Percentiles rank a stretch among this genome's conserved stretches.
Evolutionary conservation across 805 yeast species (phyloP).

Genomic region (Starmera amethionina): DNA sequence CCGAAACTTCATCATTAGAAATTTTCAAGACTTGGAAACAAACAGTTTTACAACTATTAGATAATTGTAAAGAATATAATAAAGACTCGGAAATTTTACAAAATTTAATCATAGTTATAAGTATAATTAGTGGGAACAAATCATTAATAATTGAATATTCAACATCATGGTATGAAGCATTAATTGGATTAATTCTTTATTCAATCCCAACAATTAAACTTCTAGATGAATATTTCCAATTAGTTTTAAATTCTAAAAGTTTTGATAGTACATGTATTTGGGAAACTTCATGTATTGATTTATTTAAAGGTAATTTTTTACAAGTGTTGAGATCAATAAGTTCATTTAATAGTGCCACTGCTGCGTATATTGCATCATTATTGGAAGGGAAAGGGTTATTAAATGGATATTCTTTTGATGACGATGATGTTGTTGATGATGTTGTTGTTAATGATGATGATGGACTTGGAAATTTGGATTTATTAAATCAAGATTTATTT

Average conservation of each 20-base stretch:
- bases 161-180: conserved; percentile 60
- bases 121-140: conserved; percentile 27
- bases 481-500: conserved; percentile 20
- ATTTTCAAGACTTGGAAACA: conserved; percentile 29
- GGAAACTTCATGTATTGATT: conserved; percentile 47
- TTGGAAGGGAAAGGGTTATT: conserved; percentile 58
- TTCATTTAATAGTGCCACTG: conserved; percentile 49
- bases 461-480: neutral
- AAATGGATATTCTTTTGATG: conserved; percentile 25
- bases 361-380: conserved; percentile 51
- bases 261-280: conserved; percentile 33
- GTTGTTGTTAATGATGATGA: conserved; percentile 14
- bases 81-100: conserved; percentile 14
- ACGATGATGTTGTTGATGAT: conserved; percentile 5
- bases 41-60: conserved; percentile 15
- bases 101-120: conserved; percentile 21
- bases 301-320: conserved; percentile 46
- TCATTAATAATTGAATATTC: conserved; percentile 40
- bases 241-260: conserved; percentile 24
- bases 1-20: conserved; percentile 19
- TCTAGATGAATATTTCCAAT: conserved; percentile 29
- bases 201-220: conserved; percentile 45
- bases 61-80: conserved; percentile 9
- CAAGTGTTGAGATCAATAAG: conserved; percentile 51
- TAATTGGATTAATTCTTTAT: conserved; percentile 44